phyloP scores from a whole-genome alignment of 805 yeast genomes.

The Nakazawaea anatomiae region DNA sequence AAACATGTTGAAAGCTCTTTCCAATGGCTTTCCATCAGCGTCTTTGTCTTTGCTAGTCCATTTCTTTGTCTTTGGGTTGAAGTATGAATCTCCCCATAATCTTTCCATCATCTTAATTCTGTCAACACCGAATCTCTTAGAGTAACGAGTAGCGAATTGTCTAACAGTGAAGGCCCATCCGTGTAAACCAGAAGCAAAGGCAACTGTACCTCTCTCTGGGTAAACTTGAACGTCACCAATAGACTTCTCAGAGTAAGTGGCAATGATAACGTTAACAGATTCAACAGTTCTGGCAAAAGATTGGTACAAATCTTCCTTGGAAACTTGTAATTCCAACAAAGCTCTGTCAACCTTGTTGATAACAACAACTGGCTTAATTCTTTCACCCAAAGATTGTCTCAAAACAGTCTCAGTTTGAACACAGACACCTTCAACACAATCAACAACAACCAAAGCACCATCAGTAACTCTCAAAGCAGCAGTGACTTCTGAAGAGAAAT shows the following conservation, averaged over 20 bases:
- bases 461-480: constrained; percentile 99
- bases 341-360: constrained; percentile 99
- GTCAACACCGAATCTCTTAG: constrained; percentile 99
- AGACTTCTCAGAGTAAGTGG: constrained; percentile 86
- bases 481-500: constrained; percentile 99
- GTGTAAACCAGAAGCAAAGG: constrained; percentile 99
- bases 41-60: constrained; percentile 96
- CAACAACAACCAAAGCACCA: constrained; percentile 99
- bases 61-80: constrained; percentile 99
- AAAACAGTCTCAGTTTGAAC: constrained; percentile 99
- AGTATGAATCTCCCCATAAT: constrained; percentile 99
- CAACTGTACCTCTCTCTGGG: constrained; percentile 99
- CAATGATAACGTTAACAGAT: constrained; percentile 96
- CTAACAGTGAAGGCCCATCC: constrained; percentile 99
- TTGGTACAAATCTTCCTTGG: constrained; percentile 98
- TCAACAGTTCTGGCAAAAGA: constrained; percentile 98
- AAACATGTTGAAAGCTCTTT: constrained; percentile 99
- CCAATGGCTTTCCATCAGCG: constrained; percentile 91
- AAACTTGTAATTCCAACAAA: constrained; percentile 94
- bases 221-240: constrained; percentile 97
- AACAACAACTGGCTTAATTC: constrained; percentile 97
- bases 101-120: constrained; percentile 96
- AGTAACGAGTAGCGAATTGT: constrained; percentile 96
- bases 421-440: constrained; percentile 99
- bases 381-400: constrained; percentile 98